phyloP scores from a whole-genome alignment of 306 rosid species.

The Carpinus fangiana region DNA sequence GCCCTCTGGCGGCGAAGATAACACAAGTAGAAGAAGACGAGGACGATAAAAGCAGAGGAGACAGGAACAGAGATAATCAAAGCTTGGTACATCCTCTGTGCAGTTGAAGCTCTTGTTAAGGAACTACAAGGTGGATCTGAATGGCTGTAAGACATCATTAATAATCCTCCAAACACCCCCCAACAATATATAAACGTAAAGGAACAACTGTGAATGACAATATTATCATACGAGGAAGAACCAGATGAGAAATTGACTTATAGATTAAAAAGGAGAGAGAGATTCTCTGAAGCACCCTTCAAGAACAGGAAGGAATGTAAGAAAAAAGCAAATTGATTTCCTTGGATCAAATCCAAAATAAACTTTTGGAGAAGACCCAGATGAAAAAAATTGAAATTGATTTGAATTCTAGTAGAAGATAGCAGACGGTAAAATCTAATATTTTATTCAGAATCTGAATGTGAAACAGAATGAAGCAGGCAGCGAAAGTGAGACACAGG shows the following conservation, averaged over 20 bases:
- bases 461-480: not conserved
- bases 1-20: conserved; percentile 71
- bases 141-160: conserved; percentile 37
- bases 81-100: conserved; percentile 52
- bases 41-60: conserved; percentile 61
- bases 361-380: no score
- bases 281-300: not conserved
- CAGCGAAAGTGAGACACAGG: not conserved
- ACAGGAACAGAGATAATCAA: conserved; percentile 68
- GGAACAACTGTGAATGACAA: not conserved
- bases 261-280: not conserved
- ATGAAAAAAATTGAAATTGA: not conserved
- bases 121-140: conserved; percentile 30
- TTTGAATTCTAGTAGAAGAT: not conserved
- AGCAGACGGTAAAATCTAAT: not conserved
- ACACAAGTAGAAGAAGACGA: conserved; percentile 66
- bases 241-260: not conserved
- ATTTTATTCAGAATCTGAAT: not conserved
- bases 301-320: not conserved
- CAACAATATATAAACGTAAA: conserved; percentile 19
- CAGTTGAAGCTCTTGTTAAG: conserved; percentile 34
- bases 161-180: not conserved
- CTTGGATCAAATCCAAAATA: not conserved
- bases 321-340: not conserved
- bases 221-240: not conserved